Percentiles rank a stretch among this genome's conserved stretches.
These are phyloP conservation scores for Chlamydomonas sphaeroides DNA, from an alignment of 139 green algal genomes.

Conservation along the genomic window DNA sequence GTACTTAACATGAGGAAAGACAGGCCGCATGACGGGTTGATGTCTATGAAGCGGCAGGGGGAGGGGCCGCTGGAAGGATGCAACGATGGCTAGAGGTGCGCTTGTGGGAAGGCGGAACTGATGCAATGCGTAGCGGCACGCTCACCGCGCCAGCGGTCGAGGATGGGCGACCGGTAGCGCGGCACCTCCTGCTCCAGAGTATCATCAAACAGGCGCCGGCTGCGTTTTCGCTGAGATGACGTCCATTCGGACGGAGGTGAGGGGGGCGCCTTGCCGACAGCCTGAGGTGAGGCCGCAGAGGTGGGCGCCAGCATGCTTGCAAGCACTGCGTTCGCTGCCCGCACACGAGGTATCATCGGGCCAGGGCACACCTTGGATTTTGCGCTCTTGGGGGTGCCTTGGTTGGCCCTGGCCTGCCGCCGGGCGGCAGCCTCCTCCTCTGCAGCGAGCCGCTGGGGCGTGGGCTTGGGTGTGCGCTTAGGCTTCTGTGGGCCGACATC, in stretches of 20 bases:
- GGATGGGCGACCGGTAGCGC: background rate
- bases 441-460: background rate
- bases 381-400: slow-evolving; percentile 14
- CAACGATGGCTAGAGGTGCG: no score
- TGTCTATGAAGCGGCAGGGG: no score
- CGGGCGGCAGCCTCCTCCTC: slow-evolving; percentile 22
- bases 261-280: background rate
- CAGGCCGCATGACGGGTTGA: no score
- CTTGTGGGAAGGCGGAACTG: no score
- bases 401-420: background rate
- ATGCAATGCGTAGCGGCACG: no score
- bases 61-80: no score
- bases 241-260: slow-evolving; percentile 12
- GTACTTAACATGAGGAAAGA: no score
- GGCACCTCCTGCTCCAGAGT: background rate
- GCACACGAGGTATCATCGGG: no score
- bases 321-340: no score
- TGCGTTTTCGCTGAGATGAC: slow-evolving; percentile 21
- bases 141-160: slow-evolving; percentile 18
- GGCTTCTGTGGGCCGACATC: slow-evolving; percentile 5
- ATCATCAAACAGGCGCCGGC: slow-evolving; percentile 7
- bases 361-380: background rate
- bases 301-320: no score
- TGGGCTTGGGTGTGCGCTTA: slow-evolving; percentile 24
- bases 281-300: no score